Base-by-base conservation (phyloP, 2,329 filamentous ascomycete genomes). In the Nectriaceae sp. region DNA sequence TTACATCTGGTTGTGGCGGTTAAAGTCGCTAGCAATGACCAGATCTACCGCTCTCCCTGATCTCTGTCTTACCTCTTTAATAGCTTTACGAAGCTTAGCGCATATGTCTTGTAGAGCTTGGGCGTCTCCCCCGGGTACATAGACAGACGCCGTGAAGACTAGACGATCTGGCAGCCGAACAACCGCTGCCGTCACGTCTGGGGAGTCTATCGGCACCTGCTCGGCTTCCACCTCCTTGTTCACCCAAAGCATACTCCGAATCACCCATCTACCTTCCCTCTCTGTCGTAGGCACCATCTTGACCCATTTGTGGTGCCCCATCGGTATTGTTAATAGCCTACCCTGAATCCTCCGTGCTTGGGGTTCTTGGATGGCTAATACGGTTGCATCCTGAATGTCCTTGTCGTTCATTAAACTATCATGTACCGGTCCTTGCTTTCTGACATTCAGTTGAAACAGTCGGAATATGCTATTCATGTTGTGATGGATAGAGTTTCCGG, bases 211-310 rank as follows among this genome's bases (percentile, higher is more conserved):
- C n/a, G n/a, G n/a, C n/a, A n/a, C n/a, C n/a, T n/a, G n/a, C n/a
- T n/a, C n/a, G n/a, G n/a, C n/a, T n/a, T n/a, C n/a, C n/a, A n/a
- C n/a, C n/a, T n/a, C n/a, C n/a, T n/a, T n/a, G n/a, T n/a, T n/a
- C n/a, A n/a, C n/a, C 54, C 45, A 59, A 21, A 59, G 50, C 52
- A 59, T 56, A 21, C 51, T 56, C 44, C 54, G 40, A 36, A 56
- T 50, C 33, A 46, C 51, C 56, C 46, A 59, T 42, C 47, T 48
- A 3, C 52, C 56, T 41, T 55, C 54, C 18, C 24, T 47, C 11
- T 33, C 50, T 15, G 13, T 36, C 13, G 43, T 21, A 11, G 49
- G 54, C 4, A 52, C 47, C 33, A 60, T 46, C 48, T 55, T 55
- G 8, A 24, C 52, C 53, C 42, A 59, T 33, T 44, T 49, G 19